Evolutionary conservation across 768 basidiomycete genomes (phyloP).

Genomic region (Boletus fagicola): DNA sequence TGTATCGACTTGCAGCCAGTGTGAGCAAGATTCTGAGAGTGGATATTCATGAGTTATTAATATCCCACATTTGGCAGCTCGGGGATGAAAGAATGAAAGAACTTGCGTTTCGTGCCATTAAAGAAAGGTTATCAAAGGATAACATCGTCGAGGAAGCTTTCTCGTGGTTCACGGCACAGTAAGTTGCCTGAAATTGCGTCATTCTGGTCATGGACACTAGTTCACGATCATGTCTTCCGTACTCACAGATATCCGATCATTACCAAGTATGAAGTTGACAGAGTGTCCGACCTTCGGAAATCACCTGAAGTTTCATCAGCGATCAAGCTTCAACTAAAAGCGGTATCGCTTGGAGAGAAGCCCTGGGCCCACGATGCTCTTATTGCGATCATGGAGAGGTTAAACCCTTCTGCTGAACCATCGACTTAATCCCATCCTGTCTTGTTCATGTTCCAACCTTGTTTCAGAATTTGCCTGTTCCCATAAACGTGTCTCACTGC

Average conservation of each 20-base stretch:
- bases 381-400: slow-evolving; percentile 24
- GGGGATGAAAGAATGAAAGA: slow-evolving; percentile 27
- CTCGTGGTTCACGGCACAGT: slow-evolving; percentile 34
- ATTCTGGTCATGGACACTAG: neutral
- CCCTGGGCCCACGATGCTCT: slow-evolving; percentile 26
- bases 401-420: slow-evolving; percentile 13
- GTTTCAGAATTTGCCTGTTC: neutral
- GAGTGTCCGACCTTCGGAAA: slow-evolving; percentile 21
- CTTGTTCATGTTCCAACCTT: neutral
- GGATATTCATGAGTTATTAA: neutral
- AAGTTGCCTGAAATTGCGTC: slow-evolving; percentile 7
- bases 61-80: slow-evolving; percentile 13
- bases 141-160: slow-evolving; percentile 32
- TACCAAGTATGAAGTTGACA: slow-evolving; percentile 17
- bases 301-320: slow-evolving; percentile 20
- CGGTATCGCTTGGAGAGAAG: slow-evolving; percentile 25
- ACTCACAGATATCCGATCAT: slow-evolving; percentile 16
- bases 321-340: slow-evolving; percentile 24
- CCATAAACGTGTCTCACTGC: neutral
- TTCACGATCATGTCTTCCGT: neutral
- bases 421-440: neutral
- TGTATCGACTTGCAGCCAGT: slow-evolving; percentile 35
- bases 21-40: slow-evolving; percentile 15
- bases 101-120: slow-evolving; percentile 26
- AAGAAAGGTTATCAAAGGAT: slow-evolving; percentile 19